Percentiles rank a stretch among this genome's conserved stretches.
Evolutionary conservation across 116 monocot genomes (phyloP).

Genomic region (Phalaenopsis hybrid): DNA sequence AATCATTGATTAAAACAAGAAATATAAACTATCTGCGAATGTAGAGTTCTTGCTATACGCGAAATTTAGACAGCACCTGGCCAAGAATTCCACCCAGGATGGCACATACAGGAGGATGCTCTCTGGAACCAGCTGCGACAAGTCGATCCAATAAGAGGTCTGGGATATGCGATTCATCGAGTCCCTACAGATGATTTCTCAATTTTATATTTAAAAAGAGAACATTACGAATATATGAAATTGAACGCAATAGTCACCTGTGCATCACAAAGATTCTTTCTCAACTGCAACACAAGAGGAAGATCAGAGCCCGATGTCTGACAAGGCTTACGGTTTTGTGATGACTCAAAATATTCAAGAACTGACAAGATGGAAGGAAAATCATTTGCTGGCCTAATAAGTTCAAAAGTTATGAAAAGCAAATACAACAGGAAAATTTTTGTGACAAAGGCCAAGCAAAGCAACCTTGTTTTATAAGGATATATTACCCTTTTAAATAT

Average conservation of each 20-base stretch:
- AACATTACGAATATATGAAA: neutral
- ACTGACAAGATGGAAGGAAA: slow-evolving; percentile 37
- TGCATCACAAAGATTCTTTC: slow-evolving; percentile 63
- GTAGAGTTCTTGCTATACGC: neutral
- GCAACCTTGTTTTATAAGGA: too few species aligned
- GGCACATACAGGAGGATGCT: slow-evolving; percentile 89
- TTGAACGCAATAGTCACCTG: slow-evolving; percentile 39
- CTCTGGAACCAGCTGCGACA: slow-evolving; percentile 45
- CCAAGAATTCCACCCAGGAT: slow-evolving; percentile 89
- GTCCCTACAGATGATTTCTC: slow-evolving; percentile 32
- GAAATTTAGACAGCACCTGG: slow-evolving; percentile 42
- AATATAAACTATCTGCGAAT: too few species aligned
- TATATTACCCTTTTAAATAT: too few species aligned
- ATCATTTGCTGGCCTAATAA: neutral
- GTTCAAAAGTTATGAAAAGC: neutral
- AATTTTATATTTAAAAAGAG: slow-evolving; percentile 17
- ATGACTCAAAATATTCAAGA: slow-evolving; percentile 63
- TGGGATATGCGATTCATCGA: slow-evolving; percentile 65
- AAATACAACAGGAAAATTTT: too few species aligned
- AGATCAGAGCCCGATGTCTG: slow-evolving; percentile 53
- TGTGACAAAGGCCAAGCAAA: too few species aligned
- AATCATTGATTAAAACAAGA: too few species aligned
- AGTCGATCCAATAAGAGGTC: slow-evolving; percentile 44
- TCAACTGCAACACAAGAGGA: slow-evolving; percentile 41
- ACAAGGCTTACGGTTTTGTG: slow-evolving; percentile 39